Base-by-base conservation (phyloP, 352 stramenopile species). In the Globisporangium apiculatum region DNA sequence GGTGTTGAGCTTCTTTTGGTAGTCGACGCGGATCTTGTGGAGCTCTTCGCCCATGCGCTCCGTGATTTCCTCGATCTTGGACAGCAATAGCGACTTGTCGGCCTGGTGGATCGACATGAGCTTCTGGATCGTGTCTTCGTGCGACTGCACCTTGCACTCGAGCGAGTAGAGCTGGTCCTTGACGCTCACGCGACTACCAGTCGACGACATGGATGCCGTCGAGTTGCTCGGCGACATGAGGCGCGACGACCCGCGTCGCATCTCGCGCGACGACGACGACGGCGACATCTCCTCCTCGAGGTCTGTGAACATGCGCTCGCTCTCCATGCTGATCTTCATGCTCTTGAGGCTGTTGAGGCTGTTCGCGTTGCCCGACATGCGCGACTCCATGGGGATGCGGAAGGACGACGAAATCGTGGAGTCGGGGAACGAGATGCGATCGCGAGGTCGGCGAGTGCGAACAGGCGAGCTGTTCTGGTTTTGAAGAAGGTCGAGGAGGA, bases 291-390 rank as follows among this genome's bases (percentile, higher is more conserved):
- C 77, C 45, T 89, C 79, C 52, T 89, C 79, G 48, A 89, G 77
- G 60, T 89, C 77, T 45, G 68, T 81, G 58, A 89, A 89, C 79
- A 89, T 87, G 58, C 79, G 73, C 61, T 89, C 79, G 55, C 76
- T 87, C 24, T 87, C 79, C 77, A 89, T 89, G 56, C 69, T 84
- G 66, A 89, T 83, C 70, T 87, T 89, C 75, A 89, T 86, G 72
- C 71, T 79, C 72, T 89, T 89, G 69, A 87, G 86, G 72, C 71
- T 79, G 70, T 89, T 89, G 69, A 87, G 86, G 68, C 73, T 85
- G 67, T 67, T 80, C 63, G 67, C 72, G 6, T 63, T 71, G 52
- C 65, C 66, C 42, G 75, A 86, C 62, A 87, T 63, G 56, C 79
- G 77, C 49, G 73, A 82, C 52, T 88, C 77, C 80, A 90, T 88